These are phyloP conservation scores for Aspergillus quadricinctus DNA, from an alignment of 2,329 filamentous ascomycete genomes.

Conservation along the genomic window DNA sequence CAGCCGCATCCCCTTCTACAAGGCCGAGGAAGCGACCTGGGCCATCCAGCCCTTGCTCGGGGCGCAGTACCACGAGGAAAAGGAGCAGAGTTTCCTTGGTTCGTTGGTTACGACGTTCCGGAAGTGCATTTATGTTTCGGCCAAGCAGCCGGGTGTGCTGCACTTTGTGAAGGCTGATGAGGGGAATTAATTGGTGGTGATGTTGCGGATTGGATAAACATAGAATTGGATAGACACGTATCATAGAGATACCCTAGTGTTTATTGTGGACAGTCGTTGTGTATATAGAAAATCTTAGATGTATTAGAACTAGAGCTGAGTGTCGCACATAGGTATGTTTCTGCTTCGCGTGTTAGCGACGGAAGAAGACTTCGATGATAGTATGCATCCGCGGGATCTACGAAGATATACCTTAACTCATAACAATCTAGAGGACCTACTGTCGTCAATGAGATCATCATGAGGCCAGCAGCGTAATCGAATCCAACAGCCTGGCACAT, in stretches of 20 bases:
- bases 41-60: conserved; percentile 56
- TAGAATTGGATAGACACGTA: neutral
- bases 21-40: conserved; percentile 55
- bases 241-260: neutral
- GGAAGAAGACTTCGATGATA: too few relatives aligned
- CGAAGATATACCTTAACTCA: too few relatives aligned
- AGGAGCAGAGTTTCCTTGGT: conserved; percentile 41
- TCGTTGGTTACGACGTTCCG: conserved; percentile 47
- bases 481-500: too few relatives aligned
- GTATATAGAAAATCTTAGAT: neutral
- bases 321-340: too few relatives aligned
- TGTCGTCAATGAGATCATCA: too few relatives aligned
- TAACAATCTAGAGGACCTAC: too few relatives aligned
- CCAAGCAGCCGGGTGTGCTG: conserved; percentile 18
- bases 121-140: conserved; percentile 46
- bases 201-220: neutral
- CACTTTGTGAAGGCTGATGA: conserved; percentile 15
- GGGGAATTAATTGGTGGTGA: neutral
- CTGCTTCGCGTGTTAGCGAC: too few relatives aligned
- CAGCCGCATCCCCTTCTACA: conserved; percentile 59
- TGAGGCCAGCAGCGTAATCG: too few relatives aligned
- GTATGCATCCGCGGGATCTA: too few relatives aligned
- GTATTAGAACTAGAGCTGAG: neutral
- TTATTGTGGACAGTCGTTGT: neutral
- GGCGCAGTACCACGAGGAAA: conserved; percentile 43